These are phyloP conservation scores for Eucalyptus dawsonii DNA, from an alignment of 345 rosid species.

Conservation along the genomic window DNA sequence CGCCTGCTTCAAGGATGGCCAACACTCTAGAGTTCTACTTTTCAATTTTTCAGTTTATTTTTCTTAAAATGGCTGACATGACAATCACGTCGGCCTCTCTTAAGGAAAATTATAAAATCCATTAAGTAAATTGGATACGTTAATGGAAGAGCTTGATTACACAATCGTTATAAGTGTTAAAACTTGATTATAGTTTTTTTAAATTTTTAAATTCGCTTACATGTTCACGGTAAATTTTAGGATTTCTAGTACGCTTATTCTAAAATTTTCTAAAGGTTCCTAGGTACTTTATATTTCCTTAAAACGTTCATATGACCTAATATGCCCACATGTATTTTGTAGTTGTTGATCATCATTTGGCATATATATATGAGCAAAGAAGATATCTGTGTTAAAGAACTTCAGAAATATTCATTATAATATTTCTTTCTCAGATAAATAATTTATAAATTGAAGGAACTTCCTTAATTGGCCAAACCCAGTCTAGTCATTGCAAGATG, in stretches of 20 bases:
- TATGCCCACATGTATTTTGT: neutral
- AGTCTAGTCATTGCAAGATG: neutral
- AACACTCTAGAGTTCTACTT: neutral
- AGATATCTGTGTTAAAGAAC: neutral
- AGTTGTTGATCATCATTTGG: neutral
- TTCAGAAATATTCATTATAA: neutral
- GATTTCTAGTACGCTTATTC: neutral
- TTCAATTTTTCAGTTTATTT: neutral
- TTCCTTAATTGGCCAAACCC: neutral
- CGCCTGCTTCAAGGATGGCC: slow-evolving; percentile 62
- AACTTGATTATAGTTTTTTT: neutral
- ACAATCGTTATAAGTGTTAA: too few species aligned
- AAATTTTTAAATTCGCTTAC: neutral
- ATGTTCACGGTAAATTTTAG: too few species aligned
- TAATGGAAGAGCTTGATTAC: too few species aligned
- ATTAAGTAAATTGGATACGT: too few species aligned
- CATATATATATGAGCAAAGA: neutral
- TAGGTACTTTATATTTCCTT: neutral
- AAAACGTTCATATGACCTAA: neutral
- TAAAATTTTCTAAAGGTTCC: neutral
- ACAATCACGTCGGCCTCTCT: neutral
- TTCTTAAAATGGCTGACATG: neutral
- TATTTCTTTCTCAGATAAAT: neutral
- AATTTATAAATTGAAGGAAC: neutral
- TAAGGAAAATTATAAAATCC: too few species aligned